Evolutionary conservation across 306 rosid species (phyloP).

Genomic region (Benincasa hispida): DNA sequence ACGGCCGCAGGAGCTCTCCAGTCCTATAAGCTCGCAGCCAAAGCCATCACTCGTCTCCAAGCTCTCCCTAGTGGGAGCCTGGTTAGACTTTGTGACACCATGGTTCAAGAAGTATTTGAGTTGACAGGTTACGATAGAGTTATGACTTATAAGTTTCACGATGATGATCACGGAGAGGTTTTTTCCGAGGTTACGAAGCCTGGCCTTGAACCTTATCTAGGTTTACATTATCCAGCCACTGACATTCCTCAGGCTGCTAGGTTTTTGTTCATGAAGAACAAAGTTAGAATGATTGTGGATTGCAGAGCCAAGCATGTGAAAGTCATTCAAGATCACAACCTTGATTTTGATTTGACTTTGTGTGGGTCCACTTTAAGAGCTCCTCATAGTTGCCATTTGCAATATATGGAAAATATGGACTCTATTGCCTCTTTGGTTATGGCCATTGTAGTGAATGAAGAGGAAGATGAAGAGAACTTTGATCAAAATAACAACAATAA

Average conservation of each 20-base stretch:
- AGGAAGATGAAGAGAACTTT: not conserved
- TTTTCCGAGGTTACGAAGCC: not conserved
- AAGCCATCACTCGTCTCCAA: slow-evolving; percentile 49
- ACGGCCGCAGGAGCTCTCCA: slow-evolving; percentile 92
- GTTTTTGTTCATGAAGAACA: not conserved
- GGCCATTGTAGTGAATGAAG: slow-evolving; percentile 17
- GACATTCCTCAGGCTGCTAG: slow-evolving; percentile 1
- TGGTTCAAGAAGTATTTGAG: not conserved
- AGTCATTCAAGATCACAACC: slow-evolving; percentile 21
- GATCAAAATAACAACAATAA: not conserved
- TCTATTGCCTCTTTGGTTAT: slow-evolving; percentile 61
- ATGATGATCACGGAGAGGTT: not conserved
- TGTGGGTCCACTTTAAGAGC: slow-evolving; percentile 67
- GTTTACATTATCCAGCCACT: slow-evolving; percentile 1
- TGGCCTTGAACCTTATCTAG: not conserved
- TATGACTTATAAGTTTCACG: not conserved
- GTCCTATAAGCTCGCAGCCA: slow-evolving; percentile 87
- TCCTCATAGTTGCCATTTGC: slow-evolving; percentile 59
- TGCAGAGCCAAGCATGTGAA: not conserved
- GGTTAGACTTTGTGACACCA: not conserved
- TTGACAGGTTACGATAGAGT: not conserved
- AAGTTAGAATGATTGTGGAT: not conserved
- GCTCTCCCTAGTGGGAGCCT: not conserved
- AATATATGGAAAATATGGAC: slow-evolving; percentile 69
- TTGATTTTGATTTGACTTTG: slow-evolving; percentile 21